Conservation (phyloP, 371 early-diverging fungal genomes). For the Paraphysoderma sedebokerense region DNA sequence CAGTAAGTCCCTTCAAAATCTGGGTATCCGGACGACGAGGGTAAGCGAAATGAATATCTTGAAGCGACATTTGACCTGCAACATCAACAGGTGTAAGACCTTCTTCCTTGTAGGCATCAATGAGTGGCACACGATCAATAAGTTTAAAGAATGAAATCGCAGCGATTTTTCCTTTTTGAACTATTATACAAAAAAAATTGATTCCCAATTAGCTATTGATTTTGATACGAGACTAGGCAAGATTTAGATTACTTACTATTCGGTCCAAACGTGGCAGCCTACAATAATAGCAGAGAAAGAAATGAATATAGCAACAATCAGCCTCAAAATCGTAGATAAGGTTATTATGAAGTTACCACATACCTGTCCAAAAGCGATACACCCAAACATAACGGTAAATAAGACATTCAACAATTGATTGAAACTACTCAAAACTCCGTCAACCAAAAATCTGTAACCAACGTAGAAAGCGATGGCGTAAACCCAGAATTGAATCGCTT, state of each 20-base stretch:
- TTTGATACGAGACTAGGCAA: no score
- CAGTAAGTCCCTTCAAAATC: slow-evolving; percentile 60
- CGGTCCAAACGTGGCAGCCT: no score
- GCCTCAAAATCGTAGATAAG: no score
- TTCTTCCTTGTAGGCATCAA: not conserved
- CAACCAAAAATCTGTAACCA: slow-evolving; percentile 3
- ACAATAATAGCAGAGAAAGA: no score
- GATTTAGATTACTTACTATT: no score
- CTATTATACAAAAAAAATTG: no score
- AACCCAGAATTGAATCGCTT: slow-evolving; percentile 42
- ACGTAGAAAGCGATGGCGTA: slow-evolving; percentile 33
- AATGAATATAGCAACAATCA: no score
- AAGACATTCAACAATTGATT: not conserved
- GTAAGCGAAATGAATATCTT: slow-evolving; percentile 54
- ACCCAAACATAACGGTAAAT: slow-evolving; percentile 7
- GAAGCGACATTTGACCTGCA: slow-evolving; percentile 24
- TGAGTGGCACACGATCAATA: not conserved
- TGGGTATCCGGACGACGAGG: slow-evolving; percentile 60
- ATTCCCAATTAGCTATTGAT: no score
- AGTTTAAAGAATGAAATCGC: not conserved
- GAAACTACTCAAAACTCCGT: slow-evolving; percentile 2
- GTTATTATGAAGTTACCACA: no score
- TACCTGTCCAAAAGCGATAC: no score
- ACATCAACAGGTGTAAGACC: not conserved
- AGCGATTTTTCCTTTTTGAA: slow-evolving; percentile 1